Base-by-base conservation (phyloP, 1,284 basidiomycete genomes). In the Singerocomus inundabilis region DNA sequence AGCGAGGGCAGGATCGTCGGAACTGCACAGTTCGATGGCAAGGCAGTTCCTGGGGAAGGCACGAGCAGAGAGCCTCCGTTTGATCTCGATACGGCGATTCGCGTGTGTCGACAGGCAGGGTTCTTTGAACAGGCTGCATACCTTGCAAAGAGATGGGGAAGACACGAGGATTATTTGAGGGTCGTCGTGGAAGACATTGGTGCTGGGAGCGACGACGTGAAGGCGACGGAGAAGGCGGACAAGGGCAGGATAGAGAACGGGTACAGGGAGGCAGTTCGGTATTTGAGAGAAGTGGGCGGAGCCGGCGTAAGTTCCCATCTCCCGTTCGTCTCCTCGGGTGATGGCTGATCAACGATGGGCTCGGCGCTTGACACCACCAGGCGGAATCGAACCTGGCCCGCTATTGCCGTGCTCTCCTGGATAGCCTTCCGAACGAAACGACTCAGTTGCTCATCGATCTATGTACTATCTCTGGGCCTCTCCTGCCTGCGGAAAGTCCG, bases 111-210 rank as follows among this genome's bases (percentile, higher is more conserved):
- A 18, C 96, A 98, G 68, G 96, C 93, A 0, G 93, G 94, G 0
- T 99, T 97, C 70, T 97, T 91, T 62, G 87, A 92, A 44, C 96
- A 99, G 64, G 97, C 97, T 0, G 84, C 87, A 0, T 99, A 97
- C 68, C 80, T 99, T 5, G 96, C 96, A 6, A 86, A 86, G 71
- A 91, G 92, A 63, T 98, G 95, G 69, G 83, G 85, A 34, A 75
- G 90, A 28, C 93, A 98, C 60, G 92, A 95, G 60, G 96, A 98
- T 58, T 98, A 95, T 66, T 68, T 99, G 35, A 78, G 92, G 45
- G 97, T 98, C 45, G 90, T 96, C 69, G 90, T 99, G 44, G 95
- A 98, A 68, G 96, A 99, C 70, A 84, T 86, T 0, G 82, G 81
- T 13, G 46, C 52, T 11, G 88, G 94, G 25, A 44, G 28, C 24